Percentiles rank a stretch among this genome's conserved stretches.
Evolutionary conservation across 2,329 filamentous ascomycete species (phyloP).

Genomic region (Sclerotinia sclerotiorum): DNA sequence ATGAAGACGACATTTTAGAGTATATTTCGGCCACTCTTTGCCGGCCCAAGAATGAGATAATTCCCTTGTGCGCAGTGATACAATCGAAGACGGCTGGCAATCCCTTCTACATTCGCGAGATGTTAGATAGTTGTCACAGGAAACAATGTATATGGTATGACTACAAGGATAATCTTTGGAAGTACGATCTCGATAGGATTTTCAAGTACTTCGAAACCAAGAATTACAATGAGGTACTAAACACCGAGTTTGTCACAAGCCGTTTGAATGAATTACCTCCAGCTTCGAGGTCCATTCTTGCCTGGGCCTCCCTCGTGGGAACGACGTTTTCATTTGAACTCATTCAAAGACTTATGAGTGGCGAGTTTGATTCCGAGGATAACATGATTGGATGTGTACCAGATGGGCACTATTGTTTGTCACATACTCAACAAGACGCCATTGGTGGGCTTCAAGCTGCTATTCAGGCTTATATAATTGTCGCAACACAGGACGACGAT

Average conservation of each 20-base stretch:
- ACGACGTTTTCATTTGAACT: slow-evolving; percentile 81
- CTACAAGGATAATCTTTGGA: slow-evolving; percentile 79
- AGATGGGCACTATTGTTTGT: slow-evolving; percentile 44
- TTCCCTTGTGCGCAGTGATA: slow-evolving; percentile 78
- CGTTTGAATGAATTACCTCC: slow-evolving; percentile 73
- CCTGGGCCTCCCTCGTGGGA: slow-evolving; percentile 83
- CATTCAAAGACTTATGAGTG: slow-evolving; percentile 72
- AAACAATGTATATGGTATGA: slow-evolving; percentile 91
- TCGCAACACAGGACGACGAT: slow-evolving; percentile 81
- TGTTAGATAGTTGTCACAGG: slow-evolving; percentile 82
- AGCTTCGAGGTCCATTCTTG: slow-evolving; percentile 73
- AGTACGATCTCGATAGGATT: slow-evolving; percentile 79
- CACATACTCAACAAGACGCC: slow-evolving; percentile 61
- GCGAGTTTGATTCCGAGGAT: slow-evolving; percentile 62
- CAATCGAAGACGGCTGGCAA: slow-evolving; percentile 76
- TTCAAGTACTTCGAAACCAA: slow-evolving; percentile 82
- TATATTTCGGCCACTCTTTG: slow-evolving; percentile 84
- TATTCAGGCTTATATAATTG: slow-evolving; percentile 76
- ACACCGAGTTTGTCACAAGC: slow-evolving; percentile 78
- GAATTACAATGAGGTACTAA: slow-evolving; percentile 74
- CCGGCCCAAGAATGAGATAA: slow-evolving; percentile 67
- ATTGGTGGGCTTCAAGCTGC: slow-evolving; percentile 79
- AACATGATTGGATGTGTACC: slow-evolving; percentile 41
- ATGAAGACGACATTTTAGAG: slow-evolving; percentile 74
- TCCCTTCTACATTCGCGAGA: slow-evolving; percentile 84